phyloP scores from a whole-genome alignment of 208 protist genomes.

The Angomonas ambiguus region DNA sequence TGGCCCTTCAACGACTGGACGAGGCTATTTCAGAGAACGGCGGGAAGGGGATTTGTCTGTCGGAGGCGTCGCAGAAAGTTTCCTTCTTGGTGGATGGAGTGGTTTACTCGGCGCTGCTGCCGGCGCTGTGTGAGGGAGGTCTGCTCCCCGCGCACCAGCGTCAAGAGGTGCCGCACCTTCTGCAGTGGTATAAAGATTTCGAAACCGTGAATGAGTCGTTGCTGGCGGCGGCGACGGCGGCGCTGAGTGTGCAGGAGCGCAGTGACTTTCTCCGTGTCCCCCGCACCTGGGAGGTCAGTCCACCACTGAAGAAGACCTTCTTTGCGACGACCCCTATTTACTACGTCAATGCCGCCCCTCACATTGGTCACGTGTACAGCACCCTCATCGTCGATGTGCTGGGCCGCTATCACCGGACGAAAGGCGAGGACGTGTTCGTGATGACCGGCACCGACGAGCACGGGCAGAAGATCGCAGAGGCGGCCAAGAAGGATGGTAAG shows the following conservation, averaged over 20 bases:
- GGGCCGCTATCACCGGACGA: conserved; percentile 82
- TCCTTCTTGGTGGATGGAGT: conserved; percentile 76
- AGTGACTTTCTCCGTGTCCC: conserved; percentile 78
- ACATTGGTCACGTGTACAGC: conserved; percentile 92
- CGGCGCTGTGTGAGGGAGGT: conserved; percentile 78
- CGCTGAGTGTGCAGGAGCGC: conserved; percentile 74
- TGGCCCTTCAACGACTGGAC: conserved; percentile 56
- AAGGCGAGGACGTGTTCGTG: conserved; percentile 88
- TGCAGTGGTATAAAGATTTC: conserved; percentile 75
- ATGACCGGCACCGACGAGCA: conserved; percentile 99
- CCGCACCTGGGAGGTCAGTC: conserved; percentile 61
- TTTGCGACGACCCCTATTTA: conserved; percentile 90
- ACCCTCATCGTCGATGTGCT: conserved; percentile 88
- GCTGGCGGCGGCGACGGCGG: conserved; percentile 52
- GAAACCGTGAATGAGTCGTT: conserved; percentile 39
- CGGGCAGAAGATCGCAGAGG: conserved; percentile 96
- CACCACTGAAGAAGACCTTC: conserved; percentile 68
- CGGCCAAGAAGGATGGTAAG: conserved; percentile 66
- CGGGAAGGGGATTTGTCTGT: conserved; percentile 14
- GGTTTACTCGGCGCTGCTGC: conserved; percentile 65
- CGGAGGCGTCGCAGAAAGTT: conserved; percentile 1
- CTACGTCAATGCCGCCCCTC: conserved; percentile 90
- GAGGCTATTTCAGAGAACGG: conserved; percentile 33
- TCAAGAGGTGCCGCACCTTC: conserved; percentile 43
- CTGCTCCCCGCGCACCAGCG: conserved; percentile 43